These are phyloP conservation scores for Aquilaria yunnanensis DNA, from an alignment of 345 rosid genomes.

Conservation along the genomic window DNA sequence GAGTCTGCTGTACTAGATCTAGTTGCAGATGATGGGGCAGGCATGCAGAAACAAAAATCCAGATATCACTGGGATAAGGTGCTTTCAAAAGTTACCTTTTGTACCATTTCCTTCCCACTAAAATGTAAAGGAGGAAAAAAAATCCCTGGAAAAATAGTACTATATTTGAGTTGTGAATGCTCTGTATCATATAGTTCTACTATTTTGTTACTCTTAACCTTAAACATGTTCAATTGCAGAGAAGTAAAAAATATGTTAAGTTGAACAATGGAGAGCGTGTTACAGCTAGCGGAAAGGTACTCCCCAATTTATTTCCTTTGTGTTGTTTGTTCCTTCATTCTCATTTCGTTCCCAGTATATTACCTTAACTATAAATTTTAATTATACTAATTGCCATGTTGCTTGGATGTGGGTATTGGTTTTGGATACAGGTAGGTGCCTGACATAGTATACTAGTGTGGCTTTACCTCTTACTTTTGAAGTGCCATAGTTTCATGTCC, in stretches of 20 bases:
- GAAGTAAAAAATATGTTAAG: constrained; percentile 88
- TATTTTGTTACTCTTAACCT: neutral
- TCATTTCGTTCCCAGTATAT: neutral
- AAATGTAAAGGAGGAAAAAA: too few species aligned
- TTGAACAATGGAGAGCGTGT: constrained; percentile 93
- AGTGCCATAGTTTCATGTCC: too few species aligned
- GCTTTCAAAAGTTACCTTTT: constrained; percentile 10
- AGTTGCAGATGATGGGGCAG: constrained; percentile 83
- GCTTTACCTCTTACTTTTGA: too few species aligned
- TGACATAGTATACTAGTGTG: too few species aligned
- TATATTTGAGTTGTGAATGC: neutral
- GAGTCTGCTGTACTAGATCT: constrained; percentile 89
- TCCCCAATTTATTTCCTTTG: neutral
- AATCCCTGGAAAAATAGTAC: too few species aligned
- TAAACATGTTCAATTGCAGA: constrained; percentile 48
- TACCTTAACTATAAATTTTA: too few species aligned
- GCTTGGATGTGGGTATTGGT: too few species aligned
- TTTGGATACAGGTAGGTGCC: too few species aligned
- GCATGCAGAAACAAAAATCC: constrained; percentile 72
- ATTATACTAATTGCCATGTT: too few species aligned
- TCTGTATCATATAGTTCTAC: neutral
- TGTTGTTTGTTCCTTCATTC: constrained; percentile 2
- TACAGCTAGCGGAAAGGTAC: constrained; percentile 98
- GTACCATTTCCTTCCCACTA: too few species aligned
- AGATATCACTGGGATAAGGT: constrained; percentile 97